A percentile compares a stretch with the other conserved stretches of the same genome.
These are phyloP conservation scores for Neonectria hederae DNA, from an alignment of 2,329 filamentous ascomycete species.

Conservation along the genomic window DNA sequence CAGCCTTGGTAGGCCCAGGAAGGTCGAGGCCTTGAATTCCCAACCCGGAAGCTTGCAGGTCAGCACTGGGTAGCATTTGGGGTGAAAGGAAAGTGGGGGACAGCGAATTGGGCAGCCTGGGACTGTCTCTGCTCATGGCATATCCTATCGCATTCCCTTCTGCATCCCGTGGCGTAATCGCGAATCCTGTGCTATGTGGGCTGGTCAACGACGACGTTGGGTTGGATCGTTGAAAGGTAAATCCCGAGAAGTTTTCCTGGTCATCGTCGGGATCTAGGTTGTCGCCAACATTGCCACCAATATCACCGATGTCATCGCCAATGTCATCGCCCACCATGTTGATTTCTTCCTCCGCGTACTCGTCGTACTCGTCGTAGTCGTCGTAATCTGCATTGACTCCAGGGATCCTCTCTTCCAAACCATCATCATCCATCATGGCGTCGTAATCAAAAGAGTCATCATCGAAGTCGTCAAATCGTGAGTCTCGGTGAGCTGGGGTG, in stretches of 20 bases:
- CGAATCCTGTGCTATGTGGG: constrained; percentile 57
- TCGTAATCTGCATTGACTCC: constrained; percentile 61
- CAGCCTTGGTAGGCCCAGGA: constrained; percentile 24
- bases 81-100: constrained; percentile 28
- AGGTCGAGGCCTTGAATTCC: constrained; percentile 53
- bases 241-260: constrained; percentile 69
- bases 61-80: constrained; percentile 19
- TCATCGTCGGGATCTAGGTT: constrained; percentile 40
- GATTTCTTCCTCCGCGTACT: constrained; percentile 45
- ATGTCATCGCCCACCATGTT: constrained; percentile 43
- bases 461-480: constrained; percentile 69
- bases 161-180: constrained; percentile 64
- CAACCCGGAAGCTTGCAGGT: constrained; percentile 48
- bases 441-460: constrained; percentile 70
- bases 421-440: constrained; percentile 72
- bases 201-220: constrained; percentile 61
- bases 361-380: constrained; percentile 50
- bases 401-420: constrained; percentile 73
- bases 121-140: constrained; percentile 61
- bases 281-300: constrained; percentile 37
- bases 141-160: constrained; percentile 66
- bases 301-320: background rate
- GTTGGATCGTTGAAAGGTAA: constrained; percentile 65
- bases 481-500: constrained; percentile 55
- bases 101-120: constrained; percentile 32